Evolutionary conservation across 352 stramenopile genomes (phyloP).

Genomic region (Thalassiosira hispida): DNA sequence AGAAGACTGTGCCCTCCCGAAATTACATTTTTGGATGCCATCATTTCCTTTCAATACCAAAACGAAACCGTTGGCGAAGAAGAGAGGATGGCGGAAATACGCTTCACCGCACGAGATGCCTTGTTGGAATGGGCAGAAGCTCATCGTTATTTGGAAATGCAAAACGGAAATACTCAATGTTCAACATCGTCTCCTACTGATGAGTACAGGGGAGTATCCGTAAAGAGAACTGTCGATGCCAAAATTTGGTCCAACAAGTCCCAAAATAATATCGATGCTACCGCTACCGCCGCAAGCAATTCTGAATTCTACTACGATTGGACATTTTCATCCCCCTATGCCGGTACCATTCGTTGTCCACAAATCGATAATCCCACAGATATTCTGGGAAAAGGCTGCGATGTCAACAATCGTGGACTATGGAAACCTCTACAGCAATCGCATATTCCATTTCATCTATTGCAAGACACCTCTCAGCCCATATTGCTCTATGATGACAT

Average conservation of each 20-base stretch:
- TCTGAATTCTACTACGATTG: constrained; percentile 81
- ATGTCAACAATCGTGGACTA: constrained; percentile 29
- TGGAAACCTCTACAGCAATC: constrained; percentile 36
- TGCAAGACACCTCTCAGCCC: constrained; percentile 71
- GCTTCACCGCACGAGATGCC: constrained; percentile 58
- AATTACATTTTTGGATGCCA: constrained; percentile 71
- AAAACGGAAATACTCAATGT: background rate
- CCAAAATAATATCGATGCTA: background rate
- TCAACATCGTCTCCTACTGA: constrained; percentile 3
- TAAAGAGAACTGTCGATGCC: constrained; percentile 67
- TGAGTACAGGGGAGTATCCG: constrained; percentile 62
- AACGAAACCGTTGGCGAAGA: background rate
- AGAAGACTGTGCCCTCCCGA: constrained; percentile 65
- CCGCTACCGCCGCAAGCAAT: background rate
- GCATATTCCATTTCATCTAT: constrained; percentile 54
- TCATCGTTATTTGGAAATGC: constrained; percentile 44
- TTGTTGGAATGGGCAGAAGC: constrained; percentile 67
- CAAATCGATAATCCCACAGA: background rate
- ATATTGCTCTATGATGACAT: constrained; percentile 89
- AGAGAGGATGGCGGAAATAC: constrained; percentile 15
- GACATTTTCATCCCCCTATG: constrained; percentile 74
- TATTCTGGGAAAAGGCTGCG: background rate
- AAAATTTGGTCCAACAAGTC: constrained; percentile 60
- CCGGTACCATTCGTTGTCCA: constrained; percentile 30
- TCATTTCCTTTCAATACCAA: constrained; percentile 46